Conservation (phyloP, 176 grass and related monocot species). For the Juncus effusus region DNA sequence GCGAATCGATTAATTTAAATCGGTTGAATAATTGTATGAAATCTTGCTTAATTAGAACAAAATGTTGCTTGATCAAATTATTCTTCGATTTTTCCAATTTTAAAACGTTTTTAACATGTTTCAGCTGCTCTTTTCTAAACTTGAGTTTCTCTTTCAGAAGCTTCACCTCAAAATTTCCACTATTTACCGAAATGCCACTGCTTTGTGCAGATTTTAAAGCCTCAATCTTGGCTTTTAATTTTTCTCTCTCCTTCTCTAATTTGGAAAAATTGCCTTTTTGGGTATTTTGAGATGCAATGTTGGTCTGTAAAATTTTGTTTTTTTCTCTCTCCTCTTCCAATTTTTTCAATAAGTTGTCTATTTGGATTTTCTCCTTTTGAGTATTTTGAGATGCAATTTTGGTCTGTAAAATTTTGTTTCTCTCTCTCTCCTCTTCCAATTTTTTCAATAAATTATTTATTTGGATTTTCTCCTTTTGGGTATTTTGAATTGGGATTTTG, state of each 20-base stretch:
- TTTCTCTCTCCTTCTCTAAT: too few species aligned
- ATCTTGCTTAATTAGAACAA: constrained; percentile 54
- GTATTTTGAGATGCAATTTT: constrained; percentile 29
- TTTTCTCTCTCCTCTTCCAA: too few species aligned
- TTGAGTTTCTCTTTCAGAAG: constrained; percentile 89
- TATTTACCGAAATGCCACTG: not conserved
- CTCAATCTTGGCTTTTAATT: too few species aligned
- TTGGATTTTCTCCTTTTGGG: constrained; percentile 34
- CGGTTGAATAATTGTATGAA: constrained; percentile 51
- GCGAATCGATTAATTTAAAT: constrained; percentile 68
- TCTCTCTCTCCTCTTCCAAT: constrained; percentile 61
- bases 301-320: constrained; percentile 25
- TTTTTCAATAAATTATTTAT: constrained; percentile 46
- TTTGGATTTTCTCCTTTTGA: constrained; percentile 19
- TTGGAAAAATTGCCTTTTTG: too few species aligned
- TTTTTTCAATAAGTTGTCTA: constrained; percentile 24
- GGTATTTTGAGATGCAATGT: constrained; percentile 7
- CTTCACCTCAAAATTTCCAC: constrained; percentile 44
- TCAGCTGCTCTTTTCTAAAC: constrained; percentile 73
- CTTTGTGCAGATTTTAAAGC: not conserved
- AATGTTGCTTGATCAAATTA: constrained; percentile 58
- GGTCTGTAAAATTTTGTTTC: constrained; percentile 33
- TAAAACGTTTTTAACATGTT: constrained; percentile 52
- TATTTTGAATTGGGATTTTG: too few species aligned
- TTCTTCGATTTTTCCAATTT: constrained; percentile 68